These are phyloP conservation scores for Claviceps sp. DNA, from an alignment of 2,329 filamentous ascomycete genomes.

Conservation along the genomic window DNA sequence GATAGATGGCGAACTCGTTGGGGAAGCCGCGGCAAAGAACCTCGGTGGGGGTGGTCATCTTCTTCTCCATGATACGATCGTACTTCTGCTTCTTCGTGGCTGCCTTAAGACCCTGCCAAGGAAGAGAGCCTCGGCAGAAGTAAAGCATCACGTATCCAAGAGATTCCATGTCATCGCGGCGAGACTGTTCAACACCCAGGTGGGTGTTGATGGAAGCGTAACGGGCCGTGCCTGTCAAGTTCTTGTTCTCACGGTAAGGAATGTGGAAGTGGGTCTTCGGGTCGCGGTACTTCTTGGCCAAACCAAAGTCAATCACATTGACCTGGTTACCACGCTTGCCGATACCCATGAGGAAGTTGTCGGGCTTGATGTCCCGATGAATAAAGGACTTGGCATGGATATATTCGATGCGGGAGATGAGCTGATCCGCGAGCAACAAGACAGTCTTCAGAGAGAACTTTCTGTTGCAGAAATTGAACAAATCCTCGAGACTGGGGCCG, in stretches of 20 bases:
- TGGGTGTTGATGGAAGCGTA: slow-evolving; percentile 99
- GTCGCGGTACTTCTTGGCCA: slow-evolving; percentile 99
- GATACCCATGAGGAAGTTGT: slow-evolving; percentile 99
- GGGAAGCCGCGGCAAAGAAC: slow-evolving; percentile 98
- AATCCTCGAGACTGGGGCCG: slow-evolving; percentile 86
- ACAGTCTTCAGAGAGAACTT: slow-evolving; percentile 99
- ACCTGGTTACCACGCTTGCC: slow-evolving; percentile 99
- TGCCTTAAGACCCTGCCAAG: slow-evolving; percentile 97
- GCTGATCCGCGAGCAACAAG: slow-evolving; percentile 86
- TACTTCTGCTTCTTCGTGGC: slow-evolving; percentile 99
- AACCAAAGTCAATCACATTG: slow-evolving; percentile 97
- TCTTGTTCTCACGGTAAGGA: slow-evolving; percentile 99
- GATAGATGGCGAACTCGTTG: slow-evolving; percentile 98
- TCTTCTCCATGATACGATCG: slow-evolving; percentile 99
- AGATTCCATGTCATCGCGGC: slow-evolving; percentile 98
- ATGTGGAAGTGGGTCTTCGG: slow-evolving; percentile 99
- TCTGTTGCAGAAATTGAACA: slow-evolving; percentile 99
- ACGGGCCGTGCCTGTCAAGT: slow-evolving; percentile 94
- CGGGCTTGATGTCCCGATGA: slow-evolving; percentile 98
- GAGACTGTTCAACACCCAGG: slow-evolving; percentile 95
- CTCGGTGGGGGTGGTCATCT: slow-evolving; percentile 99
- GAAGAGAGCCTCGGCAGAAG: slow-evolving; percentile 97
- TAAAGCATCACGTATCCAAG: slow-evolving; percentile 99
- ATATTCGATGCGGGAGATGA: slow-evolving; percentile 98
- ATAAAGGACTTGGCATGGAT: slow-evolving; percentile 99